These are phyloP conservation scores for Chrysoporthe austroafricana DNA, from an alignment of 2,329 filamentous ascomycete species.

Conservation along the genomic window DNA sequence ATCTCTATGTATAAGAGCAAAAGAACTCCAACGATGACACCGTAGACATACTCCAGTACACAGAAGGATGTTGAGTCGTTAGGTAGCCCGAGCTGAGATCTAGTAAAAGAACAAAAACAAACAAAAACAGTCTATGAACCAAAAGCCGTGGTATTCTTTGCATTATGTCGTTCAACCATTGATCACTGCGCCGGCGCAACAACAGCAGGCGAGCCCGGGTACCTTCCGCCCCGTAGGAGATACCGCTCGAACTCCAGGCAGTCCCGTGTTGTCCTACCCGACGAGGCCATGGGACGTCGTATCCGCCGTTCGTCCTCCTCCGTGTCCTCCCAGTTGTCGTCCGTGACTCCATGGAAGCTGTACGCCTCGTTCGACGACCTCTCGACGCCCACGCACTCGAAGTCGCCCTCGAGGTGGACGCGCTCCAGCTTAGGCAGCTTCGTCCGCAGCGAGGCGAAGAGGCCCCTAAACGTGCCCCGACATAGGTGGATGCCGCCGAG, in stretches of 20 bases:
- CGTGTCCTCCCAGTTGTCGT: conserved; percentile 45
- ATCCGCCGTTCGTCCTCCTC: conserved; percentile 19
- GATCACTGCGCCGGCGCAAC: conserved; percentile 26
- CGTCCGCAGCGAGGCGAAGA: conserved; percentile 46
- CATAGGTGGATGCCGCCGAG: conserved; percentile 50
- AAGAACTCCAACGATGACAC: conserved; percentile 13
- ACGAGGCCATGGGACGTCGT: conserved; percentile 36
- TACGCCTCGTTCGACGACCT: conserved; percentile 45
- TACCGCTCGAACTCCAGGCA: conserved; percentile 47
- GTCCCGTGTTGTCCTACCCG: conserved; percentile 39
- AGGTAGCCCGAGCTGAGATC: conserved; percentile 23
- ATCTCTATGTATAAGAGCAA: conserved; percentile 23
- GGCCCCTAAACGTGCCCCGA: conserved; percentile 47
- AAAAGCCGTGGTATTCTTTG: conserved; percentile 4
- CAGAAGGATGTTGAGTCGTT: conserved; percentile 13
- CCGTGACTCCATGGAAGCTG: conserved; percentile 46
- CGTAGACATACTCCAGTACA: conserved; percentile 21
- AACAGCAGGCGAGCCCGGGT: conserved; percentile 34
- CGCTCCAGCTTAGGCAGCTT: conserved; percentile 44
- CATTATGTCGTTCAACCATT: neutral
- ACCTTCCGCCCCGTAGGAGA: conserved; percentile 44
- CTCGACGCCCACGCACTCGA: conserved; percentile 46
- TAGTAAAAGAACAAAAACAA: conserved; percentile 12
- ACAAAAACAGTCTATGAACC: conserved; percentile 20
- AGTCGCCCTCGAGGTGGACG: conserved; percentile 51